Conservation (phyloP, 768 basidiomycete species). For the Inosperma sp. region DNA sequence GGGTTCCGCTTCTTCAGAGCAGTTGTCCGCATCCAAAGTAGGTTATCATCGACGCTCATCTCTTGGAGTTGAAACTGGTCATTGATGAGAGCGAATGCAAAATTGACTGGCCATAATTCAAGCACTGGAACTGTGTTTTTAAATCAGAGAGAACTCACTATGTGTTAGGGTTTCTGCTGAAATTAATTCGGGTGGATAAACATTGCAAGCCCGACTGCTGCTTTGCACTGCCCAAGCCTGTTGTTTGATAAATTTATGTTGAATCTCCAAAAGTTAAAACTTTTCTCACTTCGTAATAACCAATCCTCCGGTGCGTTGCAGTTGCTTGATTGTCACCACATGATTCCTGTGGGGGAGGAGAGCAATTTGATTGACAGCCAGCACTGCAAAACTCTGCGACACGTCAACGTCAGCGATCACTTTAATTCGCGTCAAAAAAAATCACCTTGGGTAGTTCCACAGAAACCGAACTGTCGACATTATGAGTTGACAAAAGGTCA, state of each 20-base stretch:
- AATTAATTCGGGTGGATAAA: slow-evolving; percentile 18
- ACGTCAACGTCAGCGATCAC: not conserved
- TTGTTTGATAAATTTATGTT: no score
- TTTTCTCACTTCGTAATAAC: slow-evolving; percentile 1
- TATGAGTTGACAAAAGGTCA: no score
- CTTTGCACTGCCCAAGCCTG: slow-evolving; percentile 15
- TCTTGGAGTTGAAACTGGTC: slow-evolving; percentile 17
- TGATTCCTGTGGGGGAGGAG: not conserved
- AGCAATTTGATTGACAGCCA: not conserved
- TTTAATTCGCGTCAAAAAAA: not conserved
- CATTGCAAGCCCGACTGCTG: slow-evolving; percentile 10
- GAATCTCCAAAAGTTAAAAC: no score
- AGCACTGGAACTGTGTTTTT: no score
- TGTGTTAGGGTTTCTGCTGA: slow-evolving; percentile 23
- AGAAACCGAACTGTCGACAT: slow-evolving; percentile 12
- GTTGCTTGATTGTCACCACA: slow-evolving; percentile 2
- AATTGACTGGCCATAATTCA: no score
- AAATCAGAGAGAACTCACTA: no score
- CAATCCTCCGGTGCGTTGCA: not conserved
- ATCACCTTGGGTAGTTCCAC: slow-evolving; percentile 8
- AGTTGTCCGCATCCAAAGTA: slow-evolving; percentile 21
- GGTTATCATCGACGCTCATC: slow-evolving; percentile 19
- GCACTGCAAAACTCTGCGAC: not conserved
- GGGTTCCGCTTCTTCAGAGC: slow-evolving; percentile 21
- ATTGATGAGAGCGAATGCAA: slow-evolving; percentile 25